phyloP scores from a whole-genome alignment of 257 asterid genomes.

The Capsicum pubescens region DNA sequence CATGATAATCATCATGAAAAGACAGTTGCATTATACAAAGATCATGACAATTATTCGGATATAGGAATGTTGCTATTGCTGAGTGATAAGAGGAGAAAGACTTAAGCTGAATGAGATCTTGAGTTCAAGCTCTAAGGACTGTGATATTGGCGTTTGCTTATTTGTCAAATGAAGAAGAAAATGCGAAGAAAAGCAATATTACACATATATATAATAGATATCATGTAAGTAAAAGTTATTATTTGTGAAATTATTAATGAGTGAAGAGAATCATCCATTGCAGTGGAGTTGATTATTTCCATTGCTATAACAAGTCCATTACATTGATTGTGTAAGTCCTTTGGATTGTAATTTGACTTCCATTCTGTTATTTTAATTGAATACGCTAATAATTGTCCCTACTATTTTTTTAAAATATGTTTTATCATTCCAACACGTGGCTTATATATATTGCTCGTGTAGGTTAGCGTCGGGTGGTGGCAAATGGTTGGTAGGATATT shows the following conservation, averaged over 20 bases:
- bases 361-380: too few species aligned
- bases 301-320: too few species aligned
- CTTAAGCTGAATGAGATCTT: slow-evolving; percentile 48
- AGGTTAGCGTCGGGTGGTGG: too few species aligned
- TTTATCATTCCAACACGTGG: too few species aligned
- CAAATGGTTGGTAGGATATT: too few species aligned
- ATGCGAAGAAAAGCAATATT: background rate
- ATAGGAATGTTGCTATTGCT: slow-evolving; percentile 52
- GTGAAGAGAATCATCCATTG: slow-evolving; percentile 19
- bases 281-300: background rate
- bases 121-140: slow-evolving; percentile 50
- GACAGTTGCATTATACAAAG: slow-evolving; percentile 15
- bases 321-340: too few species aligned
- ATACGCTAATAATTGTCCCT: too few species aligned
- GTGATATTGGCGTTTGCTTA: slow-evolving; percentile 66
- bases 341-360: too few species aligned
- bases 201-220: slow-evolving; percentile 23
- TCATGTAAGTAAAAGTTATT: slow-evolving; percentile 25
- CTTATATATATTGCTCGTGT: too few species aligned
- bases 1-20: slow-evolving; percentile 44
- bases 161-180: slow-evolving; percentile 47
- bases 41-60: slow-evolving; percentile 38
- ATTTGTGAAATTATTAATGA: slow-evolving; percentile 23
- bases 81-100: slow-evolving; percentile 52
- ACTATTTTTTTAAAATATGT: too few species aligned